Percentiles rank a stretch among this genome's conserved stretches.
These are phyloP conservation scores for Rosa rugosa DNA, from an alignment of 306 rosid species.

Conservation along the genomic window DNA sequence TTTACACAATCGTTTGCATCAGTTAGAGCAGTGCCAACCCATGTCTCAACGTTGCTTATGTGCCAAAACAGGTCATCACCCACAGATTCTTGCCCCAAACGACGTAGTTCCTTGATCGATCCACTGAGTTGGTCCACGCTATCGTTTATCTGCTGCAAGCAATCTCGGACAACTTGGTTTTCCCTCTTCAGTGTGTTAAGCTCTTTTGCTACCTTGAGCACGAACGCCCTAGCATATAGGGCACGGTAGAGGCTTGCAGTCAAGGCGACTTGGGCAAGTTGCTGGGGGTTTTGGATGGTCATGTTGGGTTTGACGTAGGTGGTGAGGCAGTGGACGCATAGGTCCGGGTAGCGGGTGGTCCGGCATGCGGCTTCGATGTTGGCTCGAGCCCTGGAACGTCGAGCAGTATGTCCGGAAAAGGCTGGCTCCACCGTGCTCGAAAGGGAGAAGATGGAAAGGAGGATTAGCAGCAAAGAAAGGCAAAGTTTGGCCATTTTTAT, in stretches of 20 bases:
- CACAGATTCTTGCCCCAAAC: slow-evolving; percentile 14
- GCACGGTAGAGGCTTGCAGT: slow-evolving; percentile 53
- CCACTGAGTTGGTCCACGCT: slow-evolving; percentile 54
- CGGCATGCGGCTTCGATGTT: slow-evolving; percentile 52
- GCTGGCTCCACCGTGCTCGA: slow-evolving; percentile 23
- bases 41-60: slow-evolving; percentile 58
- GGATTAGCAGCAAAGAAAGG: slow-evolving; percentile 22
- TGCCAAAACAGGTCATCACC: slow-evolving; percentile 53
- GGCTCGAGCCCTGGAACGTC: slow-evolving; percentile 23
- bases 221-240: slow-evolving; percentile 32
- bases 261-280: slow-evolving; percentile 49
- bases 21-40: slow-evolving; percentile 61
- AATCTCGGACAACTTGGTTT: slow-evolving; percentile 42
- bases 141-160: slow-evolving; percentile 48
- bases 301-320: slow-evolving; percentile 26
- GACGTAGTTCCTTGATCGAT: slow-evolving; percentile 41
- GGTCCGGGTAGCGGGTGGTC: slow-evolving; percentile 39
- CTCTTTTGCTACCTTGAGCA: slow-evolving; percentile 34
- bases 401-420: not conserved
- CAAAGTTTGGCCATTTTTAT: slow-evolving; percentile 40
- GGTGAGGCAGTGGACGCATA: slow-evolving; percentile 43
- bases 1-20: slow-evolving; percentile 52
- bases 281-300: slow-evolving; percentile 33
- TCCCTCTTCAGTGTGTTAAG: slow-evolving; percentile 28
- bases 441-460: slow-evolving; percentile 20